Base-by-base conservation (phyloP, 164 flowering plant genomes). In the Protea cynaroides region DNA sequence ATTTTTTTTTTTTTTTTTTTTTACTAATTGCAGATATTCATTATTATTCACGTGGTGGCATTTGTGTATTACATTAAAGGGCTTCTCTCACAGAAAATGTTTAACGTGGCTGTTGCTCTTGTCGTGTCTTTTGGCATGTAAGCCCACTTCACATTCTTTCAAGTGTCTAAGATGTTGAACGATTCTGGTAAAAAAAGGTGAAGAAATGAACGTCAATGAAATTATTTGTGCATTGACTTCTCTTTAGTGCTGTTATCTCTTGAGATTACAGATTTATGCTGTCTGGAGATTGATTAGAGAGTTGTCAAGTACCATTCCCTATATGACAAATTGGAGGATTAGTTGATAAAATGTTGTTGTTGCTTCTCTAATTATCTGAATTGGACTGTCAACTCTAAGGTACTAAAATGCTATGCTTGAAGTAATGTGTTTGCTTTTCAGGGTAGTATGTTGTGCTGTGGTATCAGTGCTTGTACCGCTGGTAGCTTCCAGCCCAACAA, bases 401-500 rank as follows among this genome's bases (percentile, higher is more conserved):
- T 43, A 47, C 0, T 25, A 64, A n/a, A n/a, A n/a, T 46, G 14
- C 2, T 29, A 1, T 46, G 18, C 7, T 34, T 46, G 36, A 59
- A n/a, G 11, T 58, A 15, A 40, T 56, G 17, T 23, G 59, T 62
- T 62, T 51, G 19, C 34, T 62, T 64, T 80, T 53, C 96, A 95
- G 99, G 96, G 79, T 75, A 24, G 84, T 87, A 25, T 90, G 97
- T 65, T 69, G 68, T 77, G 94, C 87, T 62, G 86, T 82, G 67
- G 47, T 88, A 54, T 92, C 94, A 55, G 79, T 92, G 58, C 94
- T 95, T 36, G 65, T 86, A 53, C 94, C 97, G 63, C 38, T 95
- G 76, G 97, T 95, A 53, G 97, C 99, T 71, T 90, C 99, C 21
- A 95, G 99, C 81, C 99, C 99, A 61, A 95, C 99, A 44, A 90